phyloP scores from a whole-genome alignment of 495 filamentous ascomycete genomes.

The Xylaria acuta region DNA sequence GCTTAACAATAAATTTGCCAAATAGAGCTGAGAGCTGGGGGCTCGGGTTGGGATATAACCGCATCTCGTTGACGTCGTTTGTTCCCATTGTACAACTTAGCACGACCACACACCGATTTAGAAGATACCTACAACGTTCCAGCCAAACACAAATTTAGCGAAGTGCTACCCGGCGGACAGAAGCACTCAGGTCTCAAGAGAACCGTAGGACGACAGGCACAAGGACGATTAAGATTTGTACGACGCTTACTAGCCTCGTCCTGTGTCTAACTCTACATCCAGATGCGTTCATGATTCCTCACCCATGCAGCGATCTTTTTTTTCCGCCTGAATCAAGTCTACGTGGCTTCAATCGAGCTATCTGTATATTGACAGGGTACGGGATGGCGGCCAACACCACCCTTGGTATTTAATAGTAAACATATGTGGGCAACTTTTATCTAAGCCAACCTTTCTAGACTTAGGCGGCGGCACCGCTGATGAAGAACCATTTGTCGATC shows the following conservation, averaged over 20 bases:
- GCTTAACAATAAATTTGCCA: not conserved
- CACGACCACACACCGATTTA: not conserved
- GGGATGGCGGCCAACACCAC: not conserved
- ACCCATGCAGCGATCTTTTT: not conserved
- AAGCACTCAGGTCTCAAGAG: not conserved
- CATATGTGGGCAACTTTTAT: constrained; percentile 32
- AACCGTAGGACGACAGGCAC: not conserved
- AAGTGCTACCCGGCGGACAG: not conserved
- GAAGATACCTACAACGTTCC: not conserved
- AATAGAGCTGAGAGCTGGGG: not conserved
- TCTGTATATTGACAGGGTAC: not conserved
- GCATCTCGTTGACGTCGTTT: not conserved
- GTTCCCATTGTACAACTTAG: not conserved
- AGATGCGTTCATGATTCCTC: not conserved
- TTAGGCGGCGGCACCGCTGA: constrained; percentile 94
- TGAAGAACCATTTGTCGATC: constrained; percentile 99
- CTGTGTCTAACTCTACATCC: not conserved
- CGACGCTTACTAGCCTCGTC: not conserved
- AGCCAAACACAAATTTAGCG: not conserved
- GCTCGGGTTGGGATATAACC: not conserved
- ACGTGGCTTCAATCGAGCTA: not conserved
- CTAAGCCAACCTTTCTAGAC: constrained; percentile 18
- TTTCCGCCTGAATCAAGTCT: not conserved
- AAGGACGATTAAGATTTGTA: not conserved
- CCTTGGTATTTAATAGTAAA: constrained; percentile 5